These are phyloP conservation scores for Fusarium gaditjirri DNA, from an alignment of 2,329 filamentous ascomycete genomes.

Conservation along the genomic window DNA sequence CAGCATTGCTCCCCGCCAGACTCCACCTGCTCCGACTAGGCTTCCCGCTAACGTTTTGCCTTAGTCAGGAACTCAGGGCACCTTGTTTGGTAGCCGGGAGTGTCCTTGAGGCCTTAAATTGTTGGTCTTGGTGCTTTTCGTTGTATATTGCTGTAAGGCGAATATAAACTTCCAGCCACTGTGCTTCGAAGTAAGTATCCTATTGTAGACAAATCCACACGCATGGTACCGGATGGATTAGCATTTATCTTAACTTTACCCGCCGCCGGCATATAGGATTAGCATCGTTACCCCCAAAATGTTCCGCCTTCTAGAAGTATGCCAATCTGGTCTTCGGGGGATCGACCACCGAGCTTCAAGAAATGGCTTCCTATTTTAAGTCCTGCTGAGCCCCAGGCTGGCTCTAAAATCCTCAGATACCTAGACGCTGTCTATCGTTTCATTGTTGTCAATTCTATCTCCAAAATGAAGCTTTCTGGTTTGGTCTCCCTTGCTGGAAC, in stretches of 20 bases:
- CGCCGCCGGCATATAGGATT: background rate
- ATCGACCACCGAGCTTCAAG: background rate
- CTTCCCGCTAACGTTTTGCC: background rate
- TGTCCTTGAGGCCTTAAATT: rapidly evolving
- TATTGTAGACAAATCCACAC: background rate
- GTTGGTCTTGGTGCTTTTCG: rapidly evolving
- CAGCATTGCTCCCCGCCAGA: background rate
- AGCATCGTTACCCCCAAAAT: background rate
- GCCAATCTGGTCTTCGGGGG: background rate
- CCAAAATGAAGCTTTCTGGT: background rate
- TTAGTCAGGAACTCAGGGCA: background rate
- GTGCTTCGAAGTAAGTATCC: rapidly evolving
- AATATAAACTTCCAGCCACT: too few species aligned
- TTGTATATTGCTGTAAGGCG: background rate
- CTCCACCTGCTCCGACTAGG: background rate
- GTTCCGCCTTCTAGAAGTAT: background rate
- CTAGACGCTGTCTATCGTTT: rapidly evolving
- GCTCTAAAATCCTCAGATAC: rapidly evolving
- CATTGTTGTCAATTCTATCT: background rate
- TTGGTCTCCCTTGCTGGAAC: background rate
- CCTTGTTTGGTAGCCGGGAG: rapidly evolving
- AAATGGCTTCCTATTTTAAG: background rate
- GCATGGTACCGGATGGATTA: background rate
- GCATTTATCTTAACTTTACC: too few species aligned
- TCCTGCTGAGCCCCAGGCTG: rapidly evolving